A percentile compares a stretch with the other conserved stretches of the same genome.
These are phyloP conservation scores for Rhodocollybia butyracea DNA, from an alignment of 768 basidiomycete genomes.

Conservation along the genomic window DNA sequence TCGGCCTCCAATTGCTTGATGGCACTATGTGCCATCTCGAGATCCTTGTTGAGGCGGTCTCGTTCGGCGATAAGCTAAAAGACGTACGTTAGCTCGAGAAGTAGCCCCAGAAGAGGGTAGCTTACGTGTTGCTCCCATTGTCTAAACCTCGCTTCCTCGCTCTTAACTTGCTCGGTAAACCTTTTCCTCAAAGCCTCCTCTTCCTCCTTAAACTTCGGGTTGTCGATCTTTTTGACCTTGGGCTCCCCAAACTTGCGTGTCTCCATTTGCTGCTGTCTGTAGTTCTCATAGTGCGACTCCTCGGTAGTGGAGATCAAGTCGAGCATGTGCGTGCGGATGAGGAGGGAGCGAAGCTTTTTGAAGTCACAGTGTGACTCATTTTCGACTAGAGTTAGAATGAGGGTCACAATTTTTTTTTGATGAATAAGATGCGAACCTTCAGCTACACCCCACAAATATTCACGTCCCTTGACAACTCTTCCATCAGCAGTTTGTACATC, in stretches of 20 bases:
- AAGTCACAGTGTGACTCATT: slow-evolving; percentile 99
- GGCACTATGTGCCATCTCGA: slow-evolving; percentile 87
- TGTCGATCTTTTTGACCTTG: slow-evolving; percentile 97
- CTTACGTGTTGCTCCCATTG: slow-evolving; percentile 98
- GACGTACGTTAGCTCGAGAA: slow-evolving; percentile 14
- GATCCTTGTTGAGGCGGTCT: slow-evolving; percentile 97
- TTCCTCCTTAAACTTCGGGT: slow-evolving; percentile 99
- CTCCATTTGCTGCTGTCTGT: slow-evolving; percentile 99
- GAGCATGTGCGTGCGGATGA: slow-evolving; percentile 98
- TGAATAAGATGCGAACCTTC: slow-evolving; percentile 58
- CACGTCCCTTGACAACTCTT: slow-evolving; percentile 91
- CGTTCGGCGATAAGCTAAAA: slow-evolving; percentile 93
- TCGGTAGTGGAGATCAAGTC: slow-evolving; percentile 96
- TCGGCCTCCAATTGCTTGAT: slow-evolving; percentile 92
- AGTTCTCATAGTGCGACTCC: slow-evolving; percentile 96
- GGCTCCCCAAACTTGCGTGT: slow-evolving; percentile 98
- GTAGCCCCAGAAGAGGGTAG: slow-evolving; percentile 10
- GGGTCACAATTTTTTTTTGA: not conserved
- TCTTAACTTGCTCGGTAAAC: slow-evolving; percentile 99
- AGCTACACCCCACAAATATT: slow-evolving; percentile 99
- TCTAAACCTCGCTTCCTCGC: slow-evolving; percentile 95
- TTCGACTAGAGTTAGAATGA: slow-evolving; percentile 59
- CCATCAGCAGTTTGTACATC: slow-evolving; percentile 93
- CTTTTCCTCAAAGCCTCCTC: slow-evolving; percentile 95
- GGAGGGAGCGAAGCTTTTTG: slow-evolving; percentile 91